Percentiles rank a stretch among this genome's conserved stretches.
Evolutionary conservation across 2,329 filamentous ascomycete genomes (phyloP).

Genomic region (Blastomyces silverae): DNA sequence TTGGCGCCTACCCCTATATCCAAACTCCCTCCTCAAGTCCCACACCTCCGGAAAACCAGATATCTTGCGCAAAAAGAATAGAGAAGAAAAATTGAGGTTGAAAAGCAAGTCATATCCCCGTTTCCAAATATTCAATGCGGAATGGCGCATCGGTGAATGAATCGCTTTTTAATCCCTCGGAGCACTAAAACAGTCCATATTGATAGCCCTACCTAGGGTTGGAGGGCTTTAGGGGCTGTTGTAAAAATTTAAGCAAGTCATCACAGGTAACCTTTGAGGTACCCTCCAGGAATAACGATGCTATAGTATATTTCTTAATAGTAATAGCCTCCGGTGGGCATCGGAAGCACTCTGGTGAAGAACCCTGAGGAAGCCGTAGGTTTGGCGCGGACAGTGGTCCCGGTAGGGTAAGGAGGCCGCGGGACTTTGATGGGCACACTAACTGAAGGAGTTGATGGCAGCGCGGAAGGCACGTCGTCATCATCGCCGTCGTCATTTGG

Average conservation of each 20-base stretch:
- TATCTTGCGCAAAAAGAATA: constrained; percentile 3
- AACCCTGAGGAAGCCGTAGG: constrained; percentile 4
- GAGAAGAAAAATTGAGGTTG: neutral
- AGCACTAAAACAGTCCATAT: neutral
- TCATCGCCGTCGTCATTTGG: neutral
- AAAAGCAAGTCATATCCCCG: neutral
- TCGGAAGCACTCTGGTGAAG: neutral
- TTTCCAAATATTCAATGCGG: neutral
- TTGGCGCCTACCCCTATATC: neutral
- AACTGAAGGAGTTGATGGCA: neutral
- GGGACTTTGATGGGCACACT: neutral
- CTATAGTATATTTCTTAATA: neutral
- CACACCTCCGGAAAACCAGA: neutral
- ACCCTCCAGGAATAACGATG: neutral
- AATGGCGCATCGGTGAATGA: neutral
- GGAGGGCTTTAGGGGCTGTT: neutral
- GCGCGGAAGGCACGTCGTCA: neutral
- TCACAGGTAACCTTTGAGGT: neutral
- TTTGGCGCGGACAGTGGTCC: neutral
- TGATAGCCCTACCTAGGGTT: neutral
- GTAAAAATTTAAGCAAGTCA: neutral
- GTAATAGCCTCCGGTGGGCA: constrained; percentile 3
- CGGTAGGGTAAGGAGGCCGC: neutral
- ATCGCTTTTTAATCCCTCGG: neutral
- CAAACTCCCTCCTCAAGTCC: neutral